phyloP scores from a whole-genome alignment of 2,329 filamentous ascomycete genomes.

The Gyromitra esculenta region DNA sequence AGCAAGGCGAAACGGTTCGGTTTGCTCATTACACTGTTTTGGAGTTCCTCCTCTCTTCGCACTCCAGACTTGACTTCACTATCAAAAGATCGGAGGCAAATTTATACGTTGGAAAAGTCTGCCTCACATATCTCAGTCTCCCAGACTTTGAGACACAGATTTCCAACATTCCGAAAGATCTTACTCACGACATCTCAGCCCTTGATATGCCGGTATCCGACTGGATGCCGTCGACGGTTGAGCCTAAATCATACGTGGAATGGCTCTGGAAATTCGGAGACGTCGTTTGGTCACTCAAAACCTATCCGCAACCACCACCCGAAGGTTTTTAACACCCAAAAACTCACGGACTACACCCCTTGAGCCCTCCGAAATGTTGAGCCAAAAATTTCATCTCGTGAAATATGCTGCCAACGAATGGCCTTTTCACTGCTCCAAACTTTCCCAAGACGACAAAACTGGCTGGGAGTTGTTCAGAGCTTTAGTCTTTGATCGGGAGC shows the following conservation, averaged over 20 bases:
- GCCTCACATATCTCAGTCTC: constrained; percentile 42
- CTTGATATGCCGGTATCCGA: background rate
- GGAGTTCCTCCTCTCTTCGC: constrained; percentile 57
- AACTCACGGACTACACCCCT: background rate
- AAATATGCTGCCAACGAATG: constrained; percentile 34
- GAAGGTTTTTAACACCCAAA: background rate
- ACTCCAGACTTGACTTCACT: background rate
- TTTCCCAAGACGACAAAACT: constrained; percentile 11
- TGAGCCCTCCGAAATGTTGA: background rate
- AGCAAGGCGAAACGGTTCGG: constrained; percentile 58
- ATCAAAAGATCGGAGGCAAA: constrained; percentile 14
- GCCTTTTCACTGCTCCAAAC: constrained; percentile 25
- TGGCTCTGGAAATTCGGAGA: background rate
- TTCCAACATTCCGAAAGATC: background rate
- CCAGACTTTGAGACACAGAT: constrained; percentile 41
- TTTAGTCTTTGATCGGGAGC: constrained; percentile 4
- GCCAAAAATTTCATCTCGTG: constrained; percentile 20
- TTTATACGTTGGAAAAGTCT: constrained; percentile 35
- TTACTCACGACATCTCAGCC: background rate
- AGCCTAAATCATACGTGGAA: background rate
- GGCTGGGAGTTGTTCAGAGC: constrained; percentile 16
- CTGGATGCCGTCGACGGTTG: background rate
- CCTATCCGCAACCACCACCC: background rate
- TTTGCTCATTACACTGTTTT: constrained; percentile 60
- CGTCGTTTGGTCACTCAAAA: background rate